phyloP scores from a whole-genome alignment of 192 early-diverging fungal species.

The Linnemannia zychae region DNA sequence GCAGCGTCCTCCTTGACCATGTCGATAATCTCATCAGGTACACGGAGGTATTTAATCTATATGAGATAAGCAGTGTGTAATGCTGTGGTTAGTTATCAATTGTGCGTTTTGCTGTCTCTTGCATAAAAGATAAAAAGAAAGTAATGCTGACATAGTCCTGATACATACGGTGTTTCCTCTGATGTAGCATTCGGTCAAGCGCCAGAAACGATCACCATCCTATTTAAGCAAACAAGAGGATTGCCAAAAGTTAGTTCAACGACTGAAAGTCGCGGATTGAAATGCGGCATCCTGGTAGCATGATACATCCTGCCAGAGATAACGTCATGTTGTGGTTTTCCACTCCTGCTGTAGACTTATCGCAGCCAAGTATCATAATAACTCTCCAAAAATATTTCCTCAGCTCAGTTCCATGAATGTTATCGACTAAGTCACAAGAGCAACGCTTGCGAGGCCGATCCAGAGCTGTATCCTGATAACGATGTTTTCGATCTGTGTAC shows the following conservation, averaged over 20 bases:
- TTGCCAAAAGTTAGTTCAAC: not conserved
- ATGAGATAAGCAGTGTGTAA: not conserved
- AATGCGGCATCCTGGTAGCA: not conserved
- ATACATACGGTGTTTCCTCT: constrained; percentile 82
- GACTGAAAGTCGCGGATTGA: not conserved
- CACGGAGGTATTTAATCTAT: constrained; percentile 82
- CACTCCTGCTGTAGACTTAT: not conserved
- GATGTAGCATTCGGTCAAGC: constrained; percentile 92
- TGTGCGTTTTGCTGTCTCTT: not conserved
- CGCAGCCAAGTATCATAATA: not conserved
- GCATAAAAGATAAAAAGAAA: not conserved
- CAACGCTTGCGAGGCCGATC: not conserved
- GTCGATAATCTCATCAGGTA: constrained; percentile 94
- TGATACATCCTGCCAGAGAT: not conserved
- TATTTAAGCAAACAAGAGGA: constrained; percentile 34
- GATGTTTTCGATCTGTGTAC: not conserved
- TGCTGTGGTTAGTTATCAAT: not conserved
- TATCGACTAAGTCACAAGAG: not conserved
- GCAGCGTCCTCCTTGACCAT: constrained; percentile 88
- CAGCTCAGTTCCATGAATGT: not conserved
- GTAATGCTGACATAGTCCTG: not conserved
- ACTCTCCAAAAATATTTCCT: not conserved
- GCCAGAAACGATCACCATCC: constrained; percentile 96
- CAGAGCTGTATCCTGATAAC: not conserved
- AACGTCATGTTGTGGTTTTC: too few species aligned